Evolutionary conservation across 371 early-diverging fungal genomes (phyloP), one percentile per base, ranked within the genome.

Genomic region (Mortierella sp.): DNA sequence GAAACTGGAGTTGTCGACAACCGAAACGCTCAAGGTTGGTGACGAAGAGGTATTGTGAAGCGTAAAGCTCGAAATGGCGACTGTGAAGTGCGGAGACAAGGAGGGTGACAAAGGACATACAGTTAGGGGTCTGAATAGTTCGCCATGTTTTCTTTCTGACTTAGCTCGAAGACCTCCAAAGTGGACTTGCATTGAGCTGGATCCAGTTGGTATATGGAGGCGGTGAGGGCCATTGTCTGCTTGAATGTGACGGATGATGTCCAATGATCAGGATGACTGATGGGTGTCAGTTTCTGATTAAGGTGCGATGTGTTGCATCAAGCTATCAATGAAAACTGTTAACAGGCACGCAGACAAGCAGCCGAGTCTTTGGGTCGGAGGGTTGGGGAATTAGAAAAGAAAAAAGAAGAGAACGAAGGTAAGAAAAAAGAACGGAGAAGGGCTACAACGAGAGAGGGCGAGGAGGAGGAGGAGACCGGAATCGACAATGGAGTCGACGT

Each of bases 31-130:
- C 48, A 73, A 34, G 15, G 64, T 58, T 17, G 75, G 68, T 9
- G 75, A 73, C n/a, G 60, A 53, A 6, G 60, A 30, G 8, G 75
- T 68, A 73, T 63, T 67, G 60, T 73, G 75, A 17, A 73, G 47
- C 11, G 63, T 21, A 34, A 73, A 67, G 24, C 46, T 64, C 17
- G 68, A 55, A 39, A 73, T 56, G 37, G 68, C 68, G 49, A 73
- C 75, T 73, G 37, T 32, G 60, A 17, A 31, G 2, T 28, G 54
- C 3, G 56, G n/a, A n/a, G n/a, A n/a, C n/a, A n/a, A n/a, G n/a
- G n/a, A n/a, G n/a, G n/a, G n/a, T n/a, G n/a, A n/a, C n/a, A n/a
- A n/a, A n/a, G n/a, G n/a, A n/a, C n/a, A n/a, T n/a, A n/a, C n/a
- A n/a, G n/a, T n/a, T n/a, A n/a, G n/a, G n/a, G n/a, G n/a, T n/a